Base-by-base conservation (phyloP, 1,139 yeast species). In the Saccharomycopsis hybrid region DNA sequence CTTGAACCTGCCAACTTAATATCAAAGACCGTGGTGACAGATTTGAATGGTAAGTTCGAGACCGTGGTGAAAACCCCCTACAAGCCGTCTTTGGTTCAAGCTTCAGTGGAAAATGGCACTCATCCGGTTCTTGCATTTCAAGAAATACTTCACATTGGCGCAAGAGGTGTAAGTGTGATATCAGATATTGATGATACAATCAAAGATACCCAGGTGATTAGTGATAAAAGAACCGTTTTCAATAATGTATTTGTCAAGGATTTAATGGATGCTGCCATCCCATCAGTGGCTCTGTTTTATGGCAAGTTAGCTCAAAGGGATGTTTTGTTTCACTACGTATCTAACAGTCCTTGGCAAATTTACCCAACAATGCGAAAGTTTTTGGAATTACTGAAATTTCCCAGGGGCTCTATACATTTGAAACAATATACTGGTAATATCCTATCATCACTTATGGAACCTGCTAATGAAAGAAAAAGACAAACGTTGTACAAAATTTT, bases 181-280 rank as follows among this genome's bases (percentile, higher is more conserved):
- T 82, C 94, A 58, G 99, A 94, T 65, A 83, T 94, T 46, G 99
- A 94, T 62, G 98, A 94, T 62, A 94, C 99, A 0, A 80, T 92
- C 39, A 85, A 94, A 60, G 71, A 79, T 44, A 89, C 98, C 0
- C 97, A 97, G 1, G 90, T 94, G 0, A 74, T 86, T 33, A 94
- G 94, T 2, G 95, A 88, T 56, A 88, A 87, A 63, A 73, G 95
- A 50, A 88, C 85, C 42, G 71, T 92, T 55, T 79, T 92, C 65
- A 74, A 85, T 54, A 89, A 85, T 61, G 80, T 89, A 1, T 77
- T 94, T 54, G 76, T 85, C 2, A 79, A 78, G 47, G 82, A 81
- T 45, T 78, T 78, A 46, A 67, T 72, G 7, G 77, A 74, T 28
- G 84, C 96, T 79, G 74, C 72, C 47, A 78, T 94, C 25, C 83